Base-by-base conservation (phyloP, 2,329 filamentous ascomycete genomes). In the Kalmusia sp. region DNA sequence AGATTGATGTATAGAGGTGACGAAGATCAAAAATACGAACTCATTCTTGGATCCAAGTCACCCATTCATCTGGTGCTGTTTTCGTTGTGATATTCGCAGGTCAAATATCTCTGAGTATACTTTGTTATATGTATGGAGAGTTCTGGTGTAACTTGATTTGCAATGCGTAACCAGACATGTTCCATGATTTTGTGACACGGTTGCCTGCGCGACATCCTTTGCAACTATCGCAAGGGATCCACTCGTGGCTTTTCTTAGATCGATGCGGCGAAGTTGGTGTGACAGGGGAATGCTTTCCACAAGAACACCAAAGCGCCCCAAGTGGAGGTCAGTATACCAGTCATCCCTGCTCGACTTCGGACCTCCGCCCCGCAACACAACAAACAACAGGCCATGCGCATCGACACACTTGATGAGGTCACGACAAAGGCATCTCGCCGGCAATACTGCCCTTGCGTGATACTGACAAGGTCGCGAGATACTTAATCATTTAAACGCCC, bases 321-420 rank as follows among this genome's bases (percentile, higher is more conserved):
- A n/a, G n/a, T n/a, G n/a, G n/a, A n/a, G n/a, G n/a, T n/a, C n/a
- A n/a, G n/a, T n/a, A n/a, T 40, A 33, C 35, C 35, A 49, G 40
- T 31, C 44, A n/a, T n/a, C 35, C 46, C 46, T 49, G 25, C 35
- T 19, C 12, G 46, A 30, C 27, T 19, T 34, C 37, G 27, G 47
- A 37, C 27, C 28, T 30, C 6, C 21, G 45, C 45, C 15, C 33
- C 44, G 15, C 44, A 35, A 40, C 25, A 24, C 4, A 43, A 50
- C 48, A 50, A 50, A 27, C 37, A 40, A 14, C 40, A 34, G 49
- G 44, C 51, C 39, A 51, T 57, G 54, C 45, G 34, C 54, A 46
- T 39, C 48, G 22, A 33, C 40, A 25, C 22, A 9, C 11, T 34
- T 21, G 11, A 44, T 33, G 43, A 48, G 45, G 54, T 30, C 28